These are phyloP conservation scores for Colletotrichum theobromicola DNA, from an alignment of 2,329 filamentous ascomycete species.

Conservation along the genomic window DNA sequence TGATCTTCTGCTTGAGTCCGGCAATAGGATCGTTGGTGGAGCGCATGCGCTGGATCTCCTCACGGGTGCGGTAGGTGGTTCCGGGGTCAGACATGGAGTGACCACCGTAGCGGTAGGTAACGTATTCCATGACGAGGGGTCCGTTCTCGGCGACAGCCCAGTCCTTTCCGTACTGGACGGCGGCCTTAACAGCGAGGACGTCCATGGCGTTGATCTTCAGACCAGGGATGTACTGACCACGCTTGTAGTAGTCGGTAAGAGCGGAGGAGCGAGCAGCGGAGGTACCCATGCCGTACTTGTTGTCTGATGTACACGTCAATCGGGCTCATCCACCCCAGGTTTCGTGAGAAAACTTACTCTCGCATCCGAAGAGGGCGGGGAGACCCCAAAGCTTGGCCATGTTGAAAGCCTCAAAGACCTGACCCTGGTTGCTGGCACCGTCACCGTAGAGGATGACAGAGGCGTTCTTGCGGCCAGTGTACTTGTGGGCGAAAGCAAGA, in stretches of 20 bases:
- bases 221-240: constrained; percentile 98
- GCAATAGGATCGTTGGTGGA: constrained; percentile 98
- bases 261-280: constrained; percentile 92
- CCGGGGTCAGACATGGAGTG: constrained; percentile 99
- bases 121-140: constrained; percentile 96
- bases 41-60: constrained; percentile 99
- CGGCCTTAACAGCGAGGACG: constrained; percentile 95
- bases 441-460: constrained; percentile 95
- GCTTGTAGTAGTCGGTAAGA: constrained; percentile 99
- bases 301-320: constrained; percentile 67
- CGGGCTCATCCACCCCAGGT: neutral
- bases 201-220: constrained; percentile 99
- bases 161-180: constrained; percentile 91
- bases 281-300: constrained; percentile 99
- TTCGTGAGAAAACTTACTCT: constrained; percentile 71
- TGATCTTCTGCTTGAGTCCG: constrained; percentile 95
- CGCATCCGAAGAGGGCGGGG: constrained; percentile 93
- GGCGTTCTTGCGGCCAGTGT: constrained; percentile 84
- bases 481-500: constrained; percentile 96
- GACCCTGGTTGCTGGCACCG: constrained; percentile 97
- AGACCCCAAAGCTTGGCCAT: constrained; percentile 99
- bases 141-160: constrained; percentile 85
- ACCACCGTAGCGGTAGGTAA: constrained; percentile 98
- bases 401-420: constrained; percentile 99
- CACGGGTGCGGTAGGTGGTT: constrained; percentile 98